Evolutionary conservation across 2,329 filamentous ascomycete species (phyloP).

Genomic region (Penicillium glabrum): DNA sequence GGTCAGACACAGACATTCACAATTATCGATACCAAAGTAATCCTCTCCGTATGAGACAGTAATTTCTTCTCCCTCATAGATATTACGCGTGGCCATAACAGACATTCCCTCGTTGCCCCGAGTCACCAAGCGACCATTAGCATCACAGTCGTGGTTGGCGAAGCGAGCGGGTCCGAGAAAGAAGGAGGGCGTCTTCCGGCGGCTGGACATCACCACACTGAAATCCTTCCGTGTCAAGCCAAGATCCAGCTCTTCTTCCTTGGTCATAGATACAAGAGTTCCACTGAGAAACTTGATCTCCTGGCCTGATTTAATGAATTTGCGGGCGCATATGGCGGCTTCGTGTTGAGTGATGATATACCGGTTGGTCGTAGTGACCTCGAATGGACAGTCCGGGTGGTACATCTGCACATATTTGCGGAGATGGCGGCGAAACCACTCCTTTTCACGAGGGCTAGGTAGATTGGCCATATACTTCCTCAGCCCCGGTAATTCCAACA

Average conservation of each 20-base stretch:
- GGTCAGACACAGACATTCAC: constrained; percentile 87
- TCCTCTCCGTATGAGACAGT: constrained; percentile 94
- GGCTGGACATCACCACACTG: constrained; percentile 90
- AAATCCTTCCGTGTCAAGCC: constrained; percentile 86
- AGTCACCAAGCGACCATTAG: constrained; percentile 85
- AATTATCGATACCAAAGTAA: constrained; percentile 94
- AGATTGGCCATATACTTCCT: constrained; percentile 68
- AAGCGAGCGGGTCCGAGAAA: constrained; percentile 96
- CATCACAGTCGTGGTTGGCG: constrained; percentile 93
- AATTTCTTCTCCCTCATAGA: constrained; percentile 87
- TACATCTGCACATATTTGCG: constrained; percentile 92
- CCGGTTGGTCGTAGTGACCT: constrained; percentile 89
- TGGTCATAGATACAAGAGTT: constrained; percentile 88
- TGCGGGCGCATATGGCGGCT: constrained; percentile 80
- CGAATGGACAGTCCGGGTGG: constrained; percentile 88
- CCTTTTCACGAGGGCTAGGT: constrained; percentile 73
- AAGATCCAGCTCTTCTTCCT: constrained; percentile 83
- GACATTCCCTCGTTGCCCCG: constrained; percentile 84
- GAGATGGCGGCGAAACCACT: constrained; percentile 82
- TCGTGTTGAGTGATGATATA: constrained; percentile 92
- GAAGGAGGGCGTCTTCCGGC: constrained; percentile 84
- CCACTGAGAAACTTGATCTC: constrained; percentile 87
- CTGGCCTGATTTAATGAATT: constrained; percentile 76
- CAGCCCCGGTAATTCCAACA: constrained; percentile 72
- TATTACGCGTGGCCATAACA: constrained; percentile 79